Base-by-base conservation (phyloP, 805 yeast genomes). In the Jamesozyma spencerorum region DNA sequence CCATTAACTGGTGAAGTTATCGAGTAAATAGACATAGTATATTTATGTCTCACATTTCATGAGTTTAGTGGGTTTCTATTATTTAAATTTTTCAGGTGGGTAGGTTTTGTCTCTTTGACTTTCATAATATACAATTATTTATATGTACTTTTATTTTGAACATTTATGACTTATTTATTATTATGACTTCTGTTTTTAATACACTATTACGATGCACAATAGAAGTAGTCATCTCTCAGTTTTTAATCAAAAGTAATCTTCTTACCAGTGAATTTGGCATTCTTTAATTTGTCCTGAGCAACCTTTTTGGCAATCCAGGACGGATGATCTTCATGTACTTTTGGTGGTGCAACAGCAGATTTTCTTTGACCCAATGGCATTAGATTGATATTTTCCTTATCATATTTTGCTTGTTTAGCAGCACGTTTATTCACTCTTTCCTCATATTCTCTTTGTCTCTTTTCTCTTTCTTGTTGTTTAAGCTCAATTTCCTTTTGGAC, bases 261-360 rank as follows among this genome's bases (percentile, higher is more conserved):
- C 65, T 86, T 88, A 57, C 98, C 98, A 38, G 69, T 61, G 57
- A 87, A 87, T 57, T 79, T 77, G 37, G 71, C 79, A 42, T 75
- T 74, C 63, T 77, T 74, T 47, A 68, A 58, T 38, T 76, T 74
- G 49, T 81, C 83, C 54, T 84, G 82, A 20, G 79, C 84, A 47
- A 73, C 63, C 65, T 74, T 77, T 66, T 84, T 85, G 18, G 98
- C 98, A 51, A 76, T 80, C 99, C 99, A 92, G 2, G 98, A 92
- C n/a, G 99, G 99, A 74, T 92, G 99, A 15, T 47, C 56, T 35
- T 37, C 51, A 27, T 34, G 19, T 17, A 26, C 29, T 28, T 39
- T 41, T n/a, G 26, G 26, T 22, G 26, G 26, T 7, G 38, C 33
- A 24, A 32, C 38, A 31, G 36, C 40, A 6, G 30, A 31, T 13